Percentiles rank a stretch among this genome's conserved stretches.
Conservation (phyloP, 371 early-diverging fungal species). For the Entomophthora muscae region DNA sequence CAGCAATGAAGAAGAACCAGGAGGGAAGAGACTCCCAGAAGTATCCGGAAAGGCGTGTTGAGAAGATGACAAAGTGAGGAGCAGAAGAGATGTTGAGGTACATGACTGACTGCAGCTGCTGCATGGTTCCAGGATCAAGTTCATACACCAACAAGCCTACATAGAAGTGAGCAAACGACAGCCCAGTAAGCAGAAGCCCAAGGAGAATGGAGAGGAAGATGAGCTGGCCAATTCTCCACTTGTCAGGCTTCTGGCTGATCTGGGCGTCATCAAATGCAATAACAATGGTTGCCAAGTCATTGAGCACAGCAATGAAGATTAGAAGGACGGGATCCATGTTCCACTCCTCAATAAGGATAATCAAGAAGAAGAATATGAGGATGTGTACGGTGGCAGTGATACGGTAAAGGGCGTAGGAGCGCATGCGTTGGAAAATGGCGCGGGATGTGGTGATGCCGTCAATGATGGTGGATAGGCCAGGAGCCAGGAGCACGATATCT, state of each 20-base stretch:
- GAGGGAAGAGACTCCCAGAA: slow-evolving; percentile 77
- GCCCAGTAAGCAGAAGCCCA: slow-evolving; percentile 34
- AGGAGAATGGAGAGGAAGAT: slow-evolving; percentile 53
- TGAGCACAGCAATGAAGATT: slow-evolving; percentile 56
- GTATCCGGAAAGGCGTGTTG: slow-evolving; percentile 71
- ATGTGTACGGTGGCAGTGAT: slow-evolving; percentile 78
- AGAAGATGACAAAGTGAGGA: slow-evolving; percentile 92
- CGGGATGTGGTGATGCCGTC: slow-evolving; percentile 62
- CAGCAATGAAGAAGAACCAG: slow-evolving; percentile 53
- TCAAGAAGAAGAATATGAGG: slow-evolving; percentile 70
- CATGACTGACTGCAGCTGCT: slow-evolving; percentile 56
- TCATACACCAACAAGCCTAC: slow-evolving; percentile 24
- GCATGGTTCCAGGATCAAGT: too few relatives aligned
- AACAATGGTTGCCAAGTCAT: slow-evolving; percentile 72
- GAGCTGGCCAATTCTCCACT: slow-evolving; percentile 74
- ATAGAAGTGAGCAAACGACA: slow-evolving; percentile 59
- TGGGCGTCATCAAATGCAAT: slow-evolving; percentile 71
- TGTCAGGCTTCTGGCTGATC: slow-evolving; percentile 59
- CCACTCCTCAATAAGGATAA: slow-evolving; percentile 48
- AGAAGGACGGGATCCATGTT: slow-evolving; percentile 44
- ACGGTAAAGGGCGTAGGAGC: slow-evolving; percentile 76
- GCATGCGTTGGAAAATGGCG: slow-evolving; percentile 79
- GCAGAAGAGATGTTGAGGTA: slow-evolving; percentile 72
- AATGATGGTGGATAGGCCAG: slow-evolving; percentile 71
- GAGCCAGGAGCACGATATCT: slow-evolving; percentile 74